Conservation (phyloP, 129 eudicot species). For the Ambrosia trifida region DNA sequence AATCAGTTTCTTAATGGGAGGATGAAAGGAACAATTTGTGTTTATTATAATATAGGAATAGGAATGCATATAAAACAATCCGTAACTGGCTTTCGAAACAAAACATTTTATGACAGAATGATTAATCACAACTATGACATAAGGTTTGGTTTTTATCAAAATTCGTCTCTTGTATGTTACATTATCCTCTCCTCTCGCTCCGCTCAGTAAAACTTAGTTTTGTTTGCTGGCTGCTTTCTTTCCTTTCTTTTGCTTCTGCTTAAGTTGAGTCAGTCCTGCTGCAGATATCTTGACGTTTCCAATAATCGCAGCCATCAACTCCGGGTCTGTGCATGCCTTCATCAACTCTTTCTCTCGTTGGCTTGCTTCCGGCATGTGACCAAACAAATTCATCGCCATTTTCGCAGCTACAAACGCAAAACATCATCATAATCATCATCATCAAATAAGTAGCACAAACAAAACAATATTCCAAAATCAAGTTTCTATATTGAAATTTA, state of each 20-base stretch:
- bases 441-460: background rate
- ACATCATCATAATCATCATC: background rate
- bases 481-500: conserved; percentile 5
- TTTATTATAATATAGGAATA: no score
- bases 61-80: no score
- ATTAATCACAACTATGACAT: background rate
- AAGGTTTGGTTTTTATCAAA: background rate
- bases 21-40: no score
- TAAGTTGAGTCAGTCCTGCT: conserved; percentile 82
- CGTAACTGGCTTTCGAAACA: no score
- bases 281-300: conserved; percentile 86
- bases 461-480: background rate
- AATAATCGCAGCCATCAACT: conserved; percentile 81
- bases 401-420: conserved; percentile 69
- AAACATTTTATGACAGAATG: no score
- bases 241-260: conserved; percentile 93
- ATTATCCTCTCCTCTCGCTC: background rate
- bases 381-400: conserved; percentile 82
- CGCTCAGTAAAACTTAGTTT: conserved; percentile 29
- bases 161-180: background rate
- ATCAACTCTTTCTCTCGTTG: conserved; percentile 86
- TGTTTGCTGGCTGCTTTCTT: conserved; percentile 67
- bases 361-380: conserved; percentile 74
- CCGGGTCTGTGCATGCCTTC: conserved; percentile 98
- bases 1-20: no score